Base-by-base conservation (phyloP, 306 rosid species). In the Cicer yamashitae region DNA sequence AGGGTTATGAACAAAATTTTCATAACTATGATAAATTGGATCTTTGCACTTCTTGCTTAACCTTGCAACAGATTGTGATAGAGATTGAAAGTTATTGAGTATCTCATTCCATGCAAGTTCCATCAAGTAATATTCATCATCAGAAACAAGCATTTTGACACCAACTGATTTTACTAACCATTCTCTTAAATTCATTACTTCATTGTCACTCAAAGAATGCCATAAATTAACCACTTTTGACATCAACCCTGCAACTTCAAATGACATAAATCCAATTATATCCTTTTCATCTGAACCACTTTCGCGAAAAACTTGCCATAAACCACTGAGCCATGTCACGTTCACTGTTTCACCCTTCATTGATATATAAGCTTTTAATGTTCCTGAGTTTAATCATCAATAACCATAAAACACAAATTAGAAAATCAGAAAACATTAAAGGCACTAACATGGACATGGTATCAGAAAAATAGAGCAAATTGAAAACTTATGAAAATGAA, bases 171-270 rank as follows among this genome's bases (percentile, higher is more conserved):
- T 79, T n/a, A 70, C 46, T 69, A 88, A 70, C 45, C 91, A 84
- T 78, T 82, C 83, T 79, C 79, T 91, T 66, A 85, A 48, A 47
- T 68, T 84, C 53, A 30, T 51, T 67, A 88, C 46, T 75, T 90
- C 96, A 2, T 59, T 44, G 8, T 83, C 89, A 73, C 84, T 76
- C 87, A 94, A 84, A 77, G 71, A 78, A 66, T 85, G 88, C 98
- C 98, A 94, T 38, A 94, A 80, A 67, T 80, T 79, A 54, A 84
- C 88, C 22, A 90, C 71, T 85, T 88, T 91, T 14, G 85, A 69
- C 98, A 94, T 94, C 88, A 94, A 82, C 51, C 91, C 74, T 0
- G 88, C 77, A 66, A 94, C 88, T 84, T 94, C 97, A 63, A 71
- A 89, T 0, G 96, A 86, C 81, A 94, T 59, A 76, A 94, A 76